These are phyloP conservation scores for Calonectria leucothoes DNA, from an alignment of 2,329 filamentous ascomycete species.

Conservation along the genomic window DNA sequence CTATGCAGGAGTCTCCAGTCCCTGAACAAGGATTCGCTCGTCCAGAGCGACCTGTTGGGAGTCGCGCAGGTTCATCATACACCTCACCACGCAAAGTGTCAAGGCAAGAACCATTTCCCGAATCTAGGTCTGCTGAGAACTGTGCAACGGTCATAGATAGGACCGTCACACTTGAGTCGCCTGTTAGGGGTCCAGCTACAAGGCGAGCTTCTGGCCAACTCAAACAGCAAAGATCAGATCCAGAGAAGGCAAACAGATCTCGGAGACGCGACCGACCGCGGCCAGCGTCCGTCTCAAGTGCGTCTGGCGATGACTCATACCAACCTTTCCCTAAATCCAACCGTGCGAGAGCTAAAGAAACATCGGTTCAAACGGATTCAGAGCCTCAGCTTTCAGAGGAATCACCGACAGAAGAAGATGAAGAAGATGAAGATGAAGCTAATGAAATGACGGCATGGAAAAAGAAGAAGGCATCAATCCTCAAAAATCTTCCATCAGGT, in stretches of 20 bases:
- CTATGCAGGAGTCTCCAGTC: slow-evolving; percentile 37
- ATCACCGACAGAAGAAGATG: slow-evolving; percentile 53
- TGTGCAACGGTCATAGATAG: slow-evolving; percentile 35
- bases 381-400: slow-evolving; percentile 61
- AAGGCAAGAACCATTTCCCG: slow-evolving; percentile 30
- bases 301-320: slow-evolving; percentile 39
- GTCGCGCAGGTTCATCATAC: slow-evolving; percentile 21
- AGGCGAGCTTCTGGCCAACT: slow-evolving; percentile 27
- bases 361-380: slow-evolving; percentile 53
- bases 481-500: slow-evolving; percentile 84
- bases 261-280: slow-evolving; percentile 34
- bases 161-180: slow-evolving; percentile 27
- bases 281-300: slow-evolving; percentile 40
- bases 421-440: slow-evolving; percentile 44
- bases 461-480: slow-evolving; percentile 69
- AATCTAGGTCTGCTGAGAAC: slow-evolving; percentile 34
- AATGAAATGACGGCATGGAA: slow-evolving; percentile 67
- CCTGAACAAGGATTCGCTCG: slow-evolving; percentile 31
- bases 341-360: slow-evolving; percentile 46
- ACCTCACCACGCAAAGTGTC: slow-evolving; percentile 30
- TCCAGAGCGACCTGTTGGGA: slow-evolving; percentile 26
- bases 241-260: slow-evolving; percentile 31
- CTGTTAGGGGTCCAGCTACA: slow-evolving; percentile 26
- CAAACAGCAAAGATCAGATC: slow-evolving; percentile 25
- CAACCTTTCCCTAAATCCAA: slow-evolving; percentile 39